These are phyloP conservation scores for Macrophomina phaseolina DNA, from an alignment of 2,329 filamentous ascomycete genomes.

Conservation along the genomic window DNA sequence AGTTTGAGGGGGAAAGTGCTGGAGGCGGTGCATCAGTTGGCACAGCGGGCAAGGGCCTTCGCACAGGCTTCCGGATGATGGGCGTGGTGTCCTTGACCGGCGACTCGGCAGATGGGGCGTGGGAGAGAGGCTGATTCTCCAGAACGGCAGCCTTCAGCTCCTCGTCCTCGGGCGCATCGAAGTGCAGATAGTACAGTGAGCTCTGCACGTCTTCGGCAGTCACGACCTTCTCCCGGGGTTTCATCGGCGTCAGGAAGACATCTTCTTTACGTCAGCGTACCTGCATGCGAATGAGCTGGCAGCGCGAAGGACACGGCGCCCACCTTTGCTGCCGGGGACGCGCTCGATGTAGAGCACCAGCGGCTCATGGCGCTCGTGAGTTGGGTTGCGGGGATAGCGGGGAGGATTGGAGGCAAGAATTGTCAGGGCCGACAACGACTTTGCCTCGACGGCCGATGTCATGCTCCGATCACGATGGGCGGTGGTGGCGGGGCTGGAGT, in stretches of 20 bases:
- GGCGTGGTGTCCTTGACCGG: constrained; percentile 8
- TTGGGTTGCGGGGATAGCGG: constrained; percentile 79
- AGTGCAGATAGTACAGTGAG: constrained; percentile 90
- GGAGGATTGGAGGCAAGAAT: constrained; percentile 85
- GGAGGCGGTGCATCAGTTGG: not conserved
- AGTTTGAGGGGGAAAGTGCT: constrained; percentile 5
- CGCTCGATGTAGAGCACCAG: constrained; percentile 89
- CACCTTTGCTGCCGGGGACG: constrained; percentile 85
- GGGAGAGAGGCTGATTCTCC: not conserved
- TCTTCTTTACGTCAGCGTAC: constrained; percentile 59
- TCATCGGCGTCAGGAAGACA: constrained; percentile 88
- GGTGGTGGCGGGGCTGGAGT: not conserved
- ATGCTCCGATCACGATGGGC: constrained; percentile 12
- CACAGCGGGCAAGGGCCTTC: constrained; percentile 30
- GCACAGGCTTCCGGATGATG: constrained; percentile 24
- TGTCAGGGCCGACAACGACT: constrained; percentile 80
- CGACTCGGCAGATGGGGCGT: not conserved
- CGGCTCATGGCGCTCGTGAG: constrained; percentile 70
- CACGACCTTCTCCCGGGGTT: constrained; percentile 86
- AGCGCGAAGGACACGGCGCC: constrained; percentile 28
- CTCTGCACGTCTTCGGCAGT: constrained; percentile 84
- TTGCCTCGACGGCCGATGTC: constrained; percentile 69
- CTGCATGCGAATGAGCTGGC: constrained; percentile 22
- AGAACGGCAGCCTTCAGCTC: constrained; percentile 11
- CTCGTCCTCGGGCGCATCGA: constrained; percentile 65